These are phyloP conservation scores for Arthrobotrys pseudoclavata DNA, from an alignment of 2,329 filamentous ascomycete genomes.

Conservation along the genomic window DNA sequence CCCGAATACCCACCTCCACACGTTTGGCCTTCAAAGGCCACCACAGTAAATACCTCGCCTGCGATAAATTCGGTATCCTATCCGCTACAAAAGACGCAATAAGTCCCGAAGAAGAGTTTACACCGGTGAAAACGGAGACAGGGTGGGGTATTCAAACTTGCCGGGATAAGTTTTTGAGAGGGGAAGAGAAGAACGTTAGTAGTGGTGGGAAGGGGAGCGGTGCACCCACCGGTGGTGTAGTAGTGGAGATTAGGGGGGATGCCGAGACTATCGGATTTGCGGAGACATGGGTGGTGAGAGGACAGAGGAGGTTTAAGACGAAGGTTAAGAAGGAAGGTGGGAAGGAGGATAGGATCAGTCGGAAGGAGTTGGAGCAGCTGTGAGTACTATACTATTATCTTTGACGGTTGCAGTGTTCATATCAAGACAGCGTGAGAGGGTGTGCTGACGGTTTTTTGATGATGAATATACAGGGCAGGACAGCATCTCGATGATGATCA, in stretches of 20 bases:
- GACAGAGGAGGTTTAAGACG: conserved; percentile 63
- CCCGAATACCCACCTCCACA: conserved; percentile 83
- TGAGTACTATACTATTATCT: conserved; percentile 46
- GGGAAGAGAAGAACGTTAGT: conserved; percentile 69
- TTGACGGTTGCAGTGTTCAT: not conserved
- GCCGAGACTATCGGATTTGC: conserved; percentile 62
- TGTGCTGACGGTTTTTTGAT: conserved; percentile 34
- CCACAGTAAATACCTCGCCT: conserved; percentile 88
- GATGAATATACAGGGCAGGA: conserved; percentile 71
- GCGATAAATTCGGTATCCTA: conserved; percentile 84
- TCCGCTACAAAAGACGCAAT: conserved; percentile 84
- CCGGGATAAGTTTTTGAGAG: conserved; percentile 77
- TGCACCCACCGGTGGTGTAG: conserved; percentile 62
- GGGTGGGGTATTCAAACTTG: conserved; percentile 72
- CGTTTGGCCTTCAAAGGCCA: conserved; percentile 88
- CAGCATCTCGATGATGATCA: conserved; percentile 85
- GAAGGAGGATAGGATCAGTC: conserved; percentile 86
- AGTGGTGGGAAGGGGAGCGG: conserved; percentile 68
- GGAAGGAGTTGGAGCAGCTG: conserved; percentile 81
- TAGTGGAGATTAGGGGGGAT: conserved; percentile 62
- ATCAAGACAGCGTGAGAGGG: conserved; percentile 11
- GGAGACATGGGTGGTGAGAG: conserved; percentile 62
- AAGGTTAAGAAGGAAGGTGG: conserved; percentile 75
- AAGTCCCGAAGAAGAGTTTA: conserved; percentile 76
- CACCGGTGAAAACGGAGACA: conserved; percentile 60